Percentiles rank a stretch among this genome's conserved stretches.
phyloP scores from a whole-genome alignment of 371 early-diverging fungal genomes.

The Mucor circinelloides region DNA sequence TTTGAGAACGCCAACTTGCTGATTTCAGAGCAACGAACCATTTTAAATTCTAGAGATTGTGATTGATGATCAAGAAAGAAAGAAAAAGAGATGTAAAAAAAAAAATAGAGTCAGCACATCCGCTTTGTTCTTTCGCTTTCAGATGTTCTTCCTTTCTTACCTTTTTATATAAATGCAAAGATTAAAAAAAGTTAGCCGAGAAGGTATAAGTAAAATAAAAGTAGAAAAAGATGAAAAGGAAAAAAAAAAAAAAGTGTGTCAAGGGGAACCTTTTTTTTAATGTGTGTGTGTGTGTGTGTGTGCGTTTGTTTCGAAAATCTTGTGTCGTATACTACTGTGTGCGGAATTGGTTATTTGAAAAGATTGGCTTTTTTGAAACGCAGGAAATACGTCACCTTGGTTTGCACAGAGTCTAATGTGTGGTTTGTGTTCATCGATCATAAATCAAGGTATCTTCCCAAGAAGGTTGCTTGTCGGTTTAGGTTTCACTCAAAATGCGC shows the following conservation, averaged over 20 bases:
- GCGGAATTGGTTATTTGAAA: background rate
- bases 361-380: conserved; percentile 9
- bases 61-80: no score
- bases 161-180: background rate
- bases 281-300: background rate
- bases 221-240: background rate
- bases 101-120: background rate
- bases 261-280: conserved; percentile 5
- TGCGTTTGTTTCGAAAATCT: conserved; percentile 1
- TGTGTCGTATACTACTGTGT: background rate
- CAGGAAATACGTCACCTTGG: conserved; percentile 3
- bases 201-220: conserved; percentile 7
- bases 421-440: background rate
- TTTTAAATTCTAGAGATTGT: background rate
- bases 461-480: background rate
- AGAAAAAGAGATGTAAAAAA: background rate
- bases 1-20: background rate
- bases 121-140: background rate
- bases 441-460: background rate
- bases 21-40: background rate
- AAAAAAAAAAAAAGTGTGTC: conserved; percentile 14
- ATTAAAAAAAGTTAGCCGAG: conserved; percentile 6
- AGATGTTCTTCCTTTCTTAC: background rate
- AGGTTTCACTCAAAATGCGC: background rate
- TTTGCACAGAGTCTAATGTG: background rate